These are phyloP conservation scores for Trametes sanguinea DNA, from an alignment of 768 basidiomycete genomes.

Conservation along the genomic window DNA sequence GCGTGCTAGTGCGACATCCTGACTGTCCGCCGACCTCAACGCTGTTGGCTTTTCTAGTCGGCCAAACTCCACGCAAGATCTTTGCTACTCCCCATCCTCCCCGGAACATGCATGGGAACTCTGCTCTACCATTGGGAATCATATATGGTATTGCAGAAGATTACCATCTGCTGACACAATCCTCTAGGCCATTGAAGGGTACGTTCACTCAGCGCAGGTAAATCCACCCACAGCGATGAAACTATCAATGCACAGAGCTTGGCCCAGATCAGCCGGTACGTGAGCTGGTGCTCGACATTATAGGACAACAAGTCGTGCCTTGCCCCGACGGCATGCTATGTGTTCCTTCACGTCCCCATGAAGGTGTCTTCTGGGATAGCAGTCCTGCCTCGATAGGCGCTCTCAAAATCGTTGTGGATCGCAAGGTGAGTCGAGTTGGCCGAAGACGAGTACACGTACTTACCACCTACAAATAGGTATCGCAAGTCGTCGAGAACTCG, in stretches of 20 bases:
- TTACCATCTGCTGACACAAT: conserved; percentile 65
- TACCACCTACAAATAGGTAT: conserved; percentile 43
- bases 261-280: conserved; percentile 49
- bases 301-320: conserved; percentile 62
- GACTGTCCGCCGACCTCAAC: background rate
- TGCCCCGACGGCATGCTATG: conserved; percentile 59
- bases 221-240: background rate
- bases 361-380: conserved; percentile 68
- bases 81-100: conserved; percentile 77
- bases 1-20: conserved; percentile 23
- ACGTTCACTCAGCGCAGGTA: background rate
- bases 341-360: conserved; percentile 62
- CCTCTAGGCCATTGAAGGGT: conserved; percentile 60
- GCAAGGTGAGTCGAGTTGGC: conserved; percentile 45
- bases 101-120: conserved; percentile 70
- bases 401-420: conserved; percentile 63
- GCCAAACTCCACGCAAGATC: conserved; percentile 88
- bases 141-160: conserved; percentile 86
- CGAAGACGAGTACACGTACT: background rate
- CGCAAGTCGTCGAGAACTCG: conserved; percentile 76
- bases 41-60: conserved; percentile 51
- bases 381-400: conserved; percentile 45
- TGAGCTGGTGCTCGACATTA: conserved; percentile 55
- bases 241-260: conserved; percentile 41
- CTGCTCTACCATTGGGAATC: conserved; percentile 68